Evolutionary conservation across 208 protist species (phyloP), one percentile per base, ranked within the genome.

Genomic region (Trypanosoma lewisi): DNA sequence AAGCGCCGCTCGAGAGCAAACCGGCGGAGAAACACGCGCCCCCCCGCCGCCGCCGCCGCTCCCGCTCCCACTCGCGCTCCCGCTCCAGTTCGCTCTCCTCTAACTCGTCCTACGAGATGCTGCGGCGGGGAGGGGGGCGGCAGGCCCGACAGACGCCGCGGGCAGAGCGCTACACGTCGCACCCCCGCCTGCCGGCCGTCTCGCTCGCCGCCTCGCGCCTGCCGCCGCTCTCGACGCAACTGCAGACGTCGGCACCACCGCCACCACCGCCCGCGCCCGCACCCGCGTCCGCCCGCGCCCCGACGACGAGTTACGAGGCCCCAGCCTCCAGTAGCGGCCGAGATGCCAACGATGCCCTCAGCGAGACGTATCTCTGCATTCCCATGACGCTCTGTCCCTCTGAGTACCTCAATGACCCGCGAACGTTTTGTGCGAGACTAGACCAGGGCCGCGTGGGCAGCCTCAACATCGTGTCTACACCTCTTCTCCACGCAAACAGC

Each of bases 341-440:
- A 0, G 23, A 49, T 39, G 31, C 45, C 14, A 4, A 1, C 23
- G 16, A 36, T 17, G 23, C 55, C n/a, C 12, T 34, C 9, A 39
- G 8, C 17, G 67, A 77, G 2, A 52, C 69, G 11, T 90, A 80
- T 61, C 74, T 77, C 8, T 90, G 83, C 58, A 90, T 90, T 73
- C 83, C 83, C 9, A 21, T 85, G 1, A 55, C 54, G 27, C 62
- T 90, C 19, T 90, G 78, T 39, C 83, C 83, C 1, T 27, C 59
- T 14, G 66, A 73, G 21, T 90, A 80, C 68, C 28, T 85, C 36
- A 72, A 64, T 47, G 83, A 90, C 54, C 80, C 83, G 7, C 77
- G 80, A 16, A 75, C 80, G 0, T 85, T 85, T 44, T 90, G 73
- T 58, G 82, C 77, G 31, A 72, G 58, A 28, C 37, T 84, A 4